Evolutionary conservation across 2,329 filamentous ascomycete species (phyloP).

Genomic region (Colletotrichum destructivum): DNA sequence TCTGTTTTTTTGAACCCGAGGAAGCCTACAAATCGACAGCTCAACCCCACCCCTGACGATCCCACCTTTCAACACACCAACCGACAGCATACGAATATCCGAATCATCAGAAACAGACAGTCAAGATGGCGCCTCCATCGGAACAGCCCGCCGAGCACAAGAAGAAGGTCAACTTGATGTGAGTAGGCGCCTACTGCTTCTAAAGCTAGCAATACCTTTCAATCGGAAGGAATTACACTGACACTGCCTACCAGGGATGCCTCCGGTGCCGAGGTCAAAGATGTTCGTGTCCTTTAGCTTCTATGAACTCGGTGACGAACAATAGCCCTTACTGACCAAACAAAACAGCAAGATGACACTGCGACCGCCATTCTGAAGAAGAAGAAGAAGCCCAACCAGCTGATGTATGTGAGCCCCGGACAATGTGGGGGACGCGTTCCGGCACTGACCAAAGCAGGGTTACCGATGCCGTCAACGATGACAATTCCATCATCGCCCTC

Average conservation of each 20-base stretch:
- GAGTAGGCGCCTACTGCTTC: conserved; percentile 56
- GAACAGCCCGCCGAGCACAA: conserved; percentile 68
- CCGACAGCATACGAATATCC: conserved; percentile 25
- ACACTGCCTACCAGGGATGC: conserved; percentile 76
- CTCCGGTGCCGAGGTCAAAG: conserved; percentile 89
- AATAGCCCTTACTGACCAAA: conserved; percentile 52
- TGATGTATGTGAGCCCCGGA: conserved; percentile 79
- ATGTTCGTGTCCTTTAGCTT: conserved; percentile 69
- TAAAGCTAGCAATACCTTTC: conserved; percentile 12
- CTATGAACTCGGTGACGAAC: conserved; percentile 37
- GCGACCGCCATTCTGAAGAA: conserved; percentile 98
- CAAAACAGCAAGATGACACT: conserved; percentile 83
- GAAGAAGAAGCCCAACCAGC: conserved; percentile 99
- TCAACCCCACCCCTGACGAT: conserved; percentile 37
- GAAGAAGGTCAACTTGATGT: conserved; percentile 89
- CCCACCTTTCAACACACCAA: conserved; percentile 27
- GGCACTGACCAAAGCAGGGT: conserved; percentile 72
- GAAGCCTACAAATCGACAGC: conserved; percentile 30
- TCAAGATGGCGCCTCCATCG: conserved; percentile 80
- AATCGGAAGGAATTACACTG: conserved; percentile 50
- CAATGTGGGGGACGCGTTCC: conserved; percentile 19
- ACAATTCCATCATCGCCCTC: conserved; percentile 98
- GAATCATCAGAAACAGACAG: conserved; percentile 42
- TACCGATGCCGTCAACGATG: conserved; percentile 98
- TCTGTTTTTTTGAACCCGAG: conserved; percentile 8